Base-by-base conservation (phyloP, 31 red algal genomes). In the Porphyra umbilicalis region DNA sequence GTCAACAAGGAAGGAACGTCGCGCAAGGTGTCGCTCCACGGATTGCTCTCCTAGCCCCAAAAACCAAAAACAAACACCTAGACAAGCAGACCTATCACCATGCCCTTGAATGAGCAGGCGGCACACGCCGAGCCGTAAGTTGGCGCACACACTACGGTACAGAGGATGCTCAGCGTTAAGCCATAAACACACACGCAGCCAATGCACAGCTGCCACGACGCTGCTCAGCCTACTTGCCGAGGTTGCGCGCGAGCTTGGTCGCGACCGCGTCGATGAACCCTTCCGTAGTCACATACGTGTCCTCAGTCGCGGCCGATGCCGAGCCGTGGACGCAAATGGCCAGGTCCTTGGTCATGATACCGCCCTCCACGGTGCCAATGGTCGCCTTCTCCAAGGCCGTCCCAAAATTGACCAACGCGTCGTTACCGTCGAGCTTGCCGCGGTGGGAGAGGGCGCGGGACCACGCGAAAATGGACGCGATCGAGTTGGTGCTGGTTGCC, bases 381-480 rank as follows among this genome's bases (percentile, higher is more conserved):
- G 91, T 94, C 11, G 91, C 85, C 77, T 83, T 81, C 80, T 98
- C 95, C 80, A 98, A 80, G 6, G 84, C 44, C 10, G 80, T 77
- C 33, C 87, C 91, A 80, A 91, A 98, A 33, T 90, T 32, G 39
- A 86, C 79, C 16, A 98, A 76, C 15, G 74, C 85, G 25, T 86
- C 76, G 36, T 89, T 93, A 7, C 83, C 83, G 83, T 98, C 95
- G 25, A 98, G 86, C 39, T 86, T 90, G 14, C 90, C 95, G 25
- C 95, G 95, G 84, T 98, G 95, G 34, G 82, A 82, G 34, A 98
- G 83, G 1, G 91, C 95, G 33, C 95, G 77, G 32, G 95, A 89
- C 95, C 95, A 98, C 8, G 95, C 95, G 75, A 94, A 93, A 16
- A 98, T 98, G 40, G 87, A 91, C 31, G 95, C 95, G 42, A 98